These are phyloP conservation scores for Macrocybe gigantea DNA, from an alignment of 768 basidiomycete genomes.

Conservation along the genomic window DNA sequence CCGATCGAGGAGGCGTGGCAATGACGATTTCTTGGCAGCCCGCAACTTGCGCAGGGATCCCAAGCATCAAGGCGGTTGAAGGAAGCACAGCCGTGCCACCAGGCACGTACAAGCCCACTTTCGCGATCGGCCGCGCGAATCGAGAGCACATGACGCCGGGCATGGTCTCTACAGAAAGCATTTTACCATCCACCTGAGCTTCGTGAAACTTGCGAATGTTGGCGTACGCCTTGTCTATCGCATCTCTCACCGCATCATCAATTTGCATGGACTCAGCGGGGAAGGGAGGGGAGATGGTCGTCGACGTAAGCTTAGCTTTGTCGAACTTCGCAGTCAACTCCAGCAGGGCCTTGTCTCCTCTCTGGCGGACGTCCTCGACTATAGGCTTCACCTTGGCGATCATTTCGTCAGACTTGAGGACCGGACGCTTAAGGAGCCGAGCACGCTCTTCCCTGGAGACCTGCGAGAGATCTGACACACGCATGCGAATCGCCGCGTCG, in stretches of 20 bases:
- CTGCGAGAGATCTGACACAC: slow-evolving; percentile 54
- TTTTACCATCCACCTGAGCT: slow-evolving; percentile 70
- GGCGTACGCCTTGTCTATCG: slow-evolving; percentile 86
- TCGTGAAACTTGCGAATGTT: slow-evolving; percentile 92
- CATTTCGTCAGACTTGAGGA: slow-evolving; percentile 85
- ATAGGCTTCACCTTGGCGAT: slow-evolving; percentile 92
- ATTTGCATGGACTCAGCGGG: slow-evolving; percentile 56
- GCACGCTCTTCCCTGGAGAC: slow-evolving; percentile 48
- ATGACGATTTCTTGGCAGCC: slow-evolving; percentile 89
- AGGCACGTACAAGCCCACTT: slow-evolving; percentile 95
- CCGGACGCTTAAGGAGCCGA: slow-evolving; percentile 79
- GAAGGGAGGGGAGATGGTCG: slow-evolving; percentile 78
- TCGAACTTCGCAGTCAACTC: slow-evolving; percentile 94
- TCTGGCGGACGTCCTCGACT: slow-evolving; percentile 75
- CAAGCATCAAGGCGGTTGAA: slow-evolving; percentile 96
- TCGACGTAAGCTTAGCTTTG: slow-evolving; percentile 63
- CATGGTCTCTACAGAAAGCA: slow-evolving; percentile 91
- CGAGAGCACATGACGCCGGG: slow-evolving; percentile 95
- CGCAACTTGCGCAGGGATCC: slow-evolving; percentile 95
- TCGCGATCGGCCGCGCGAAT: slow-evolving; percentile 90
- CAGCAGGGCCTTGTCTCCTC: slow-evolving; percentile 83
- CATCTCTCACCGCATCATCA: slow-evolving; percentile 57
- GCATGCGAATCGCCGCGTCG: slow-evolving; percentile 61
- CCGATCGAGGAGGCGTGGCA: slow-evolving; percentile 91
- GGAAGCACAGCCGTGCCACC: slow-evolving; percentile 96